Evolutionary conservation across 108 stramenopile genomes (phyloP), one percentile per base, ranked within the genome.

Genomic region (Cyclotella distinguenda): DNA sequence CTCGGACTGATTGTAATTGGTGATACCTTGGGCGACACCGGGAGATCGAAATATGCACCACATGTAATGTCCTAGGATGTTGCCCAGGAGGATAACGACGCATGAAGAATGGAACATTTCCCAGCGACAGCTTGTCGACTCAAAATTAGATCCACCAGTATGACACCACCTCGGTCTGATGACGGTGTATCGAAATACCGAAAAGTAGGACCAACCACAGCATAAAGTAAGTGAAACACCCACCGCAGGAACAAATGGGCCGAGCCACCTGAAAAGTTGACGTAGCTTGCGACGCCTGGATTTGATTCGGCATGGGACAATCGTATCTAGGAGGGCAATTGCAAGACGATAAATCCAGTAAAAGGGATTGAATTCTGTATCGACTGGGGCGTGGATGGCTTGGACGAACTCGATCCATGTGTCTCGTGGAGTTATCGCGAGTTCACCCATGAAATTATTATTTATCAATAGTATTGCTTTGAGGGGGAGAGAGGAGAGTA

Each of bases 21-120:
- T 6, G 30, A 3, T 66, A 2, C 50, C 12, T n/a, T 2, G 13
- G 42, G 66, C 84, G 42, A 93, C 76, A 9, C 91, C 91, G 9
- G 91, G 91, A 28, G 86, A 86, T 25, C 33, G 38, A 71, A 80
- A 82, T 38, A 55, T 76, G 31, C 86, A 77, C 26, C 32, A 55
- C 9, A 80, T 26, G 50, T 78, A 90, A 42, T 86, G 59, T 26
- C 77, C 85, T 9, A 90, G 26, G 47, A 93, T 82, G 72, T 90
- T 88, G 1, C 58, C 33, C 0, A 63, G 67, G 12, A 90, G 63
- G 62, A 87, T 86, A 19, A 58, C 18, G 1, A 87, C 85, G 22
- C 81, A 31, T 4, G 55, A 27, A 47, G 77, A 65, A 56, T 87
- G 78, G n/a, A 80, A 34, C 1, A 46, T 22, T 19, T 64, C 66